phyloP scores from a whole-genome alignment of 768 basidiomycete genomes.

The Russula foetens region DNA sequence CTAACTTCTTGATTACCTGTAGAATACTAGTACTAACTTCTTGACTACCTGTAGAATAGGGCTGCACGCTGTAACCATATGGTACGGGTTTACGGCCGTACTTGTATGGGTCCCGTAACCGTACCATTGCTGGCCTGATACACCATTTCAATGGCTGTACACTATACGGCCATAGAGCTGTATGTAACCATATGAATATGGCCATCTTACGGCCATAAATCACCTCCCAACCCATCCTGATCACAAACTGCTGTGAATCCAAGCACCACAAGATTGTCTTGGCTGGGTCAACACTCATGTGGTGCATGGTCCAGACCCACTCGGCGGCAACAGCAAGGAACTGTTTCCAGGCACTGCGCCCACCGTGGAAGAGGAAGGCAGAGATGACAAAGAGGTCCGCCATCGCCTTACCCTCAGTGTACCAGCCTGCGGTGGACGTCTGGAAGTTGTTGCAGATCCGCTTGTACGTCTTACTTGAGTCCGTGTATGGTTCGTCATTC shows the following conservation, averaged over 20 bases:
- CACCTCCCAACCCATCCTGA: too few relatives aligned
- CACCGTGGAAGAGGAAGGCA: constrained; percentile 72
- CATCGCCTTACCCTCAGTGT: constrained; percentile 64
- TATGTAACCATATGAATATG: too few relatives aligned
- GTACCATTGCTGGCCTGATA: too few relatives aligned
- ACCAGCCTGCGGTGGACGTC: constrained; percentile 14
- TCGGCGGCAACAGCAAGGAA: constrained; percentile 56
- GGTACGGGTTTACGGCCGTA: too few relatives aligned
- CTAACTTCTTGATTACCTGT: too few relatives aligned
- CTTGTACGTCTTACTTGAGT: constrained; percentile 20
- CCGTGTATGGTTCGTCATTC: constrained; percentile 2
- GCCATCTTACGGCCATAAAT: too few relatives aligned
- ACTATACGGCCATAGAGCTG: too few relatives aligned
- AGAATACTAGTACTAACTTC: too few relatives aligned
- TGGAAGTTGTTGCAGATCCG: constrained; percentile 20
- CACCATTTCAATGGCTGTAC: too few relatives aligned
- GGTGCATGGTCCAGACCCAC: constrained; percentile 46
- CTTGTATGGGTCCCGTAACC: too few relatives aligned
- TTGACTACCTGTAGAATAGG: too few relatives aligned
- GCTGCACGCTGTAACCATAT: too few relatives aligned
- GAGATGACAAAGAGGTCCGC: constrained; percentile 72
- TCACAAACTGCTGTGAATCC: constrained; percentile 57
- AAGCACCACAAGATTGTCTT: constrained; percentile 38
- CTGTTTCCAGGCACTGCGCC: constrained; percentile 56
- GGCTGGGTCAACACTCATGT: constrained; percentile 32